Base-by-base conservation (phyloP, 148 eudicot species). In the Spergularia bocconei region DNA sequence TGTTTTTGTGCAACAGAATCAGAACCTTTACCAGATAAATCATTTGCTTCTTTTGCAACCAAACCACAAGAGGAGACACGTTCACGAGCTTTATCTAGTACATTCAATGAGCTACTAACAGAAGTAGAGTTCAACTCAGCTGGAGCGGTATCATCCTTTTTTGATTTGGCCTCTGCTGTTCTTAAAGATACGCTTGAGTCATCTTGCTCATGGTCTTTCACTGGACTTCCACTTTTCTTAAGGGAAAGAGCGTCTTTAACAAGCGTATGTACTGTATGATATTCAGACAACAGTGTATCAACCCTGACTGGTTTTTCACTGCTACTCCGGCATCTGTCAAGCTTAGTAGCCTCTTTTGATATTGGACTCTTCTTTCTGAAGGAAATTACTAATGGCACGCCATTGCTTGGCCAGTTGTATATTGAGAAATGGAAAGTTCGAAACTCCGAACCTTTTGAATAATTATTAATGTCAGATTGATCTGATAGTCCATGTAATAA, bases 321-420 rank as follows among this genome's bases (percentile, higher is more conserved):
- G 16, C 17, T n/a, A 55, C 58, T 55, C 19, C n/a, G 16, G 17
- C 58, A 55, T 57, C 7, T 33, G 48, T 63, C 56, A 36, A 47
- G 36, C 29, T 48, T 79, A 59, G 70, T 51, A 38, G 60, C 73
- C 41, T 85, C 83, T 82, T 79, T 86, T 17, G 77, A 78, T 72
- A 72, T 85, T 50, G 72, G 58, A 20, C 78, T 83, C 11, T 82
- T 80, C 78, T 67, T 79, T 75, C 82, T 65, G 23, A 82, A 73
- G 41, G 92, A 85, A 80, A 88, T 77, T 57, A 81, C 69, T 38
- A 88, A 33, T 7, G 93, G 92, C 47, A 83, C 85, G 84, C 86
- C 91, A 77, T 74, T 86, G 78, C 82, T 80, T 72, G 92, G 89
- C 98, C 98, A 95, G 75, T 88, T 92, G 81, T 95, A 85, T 75